Evolutionary conservation across 495 filamentous ascomycete species (phyloP).

Genomic region (Echria macrotheca): DNA sequence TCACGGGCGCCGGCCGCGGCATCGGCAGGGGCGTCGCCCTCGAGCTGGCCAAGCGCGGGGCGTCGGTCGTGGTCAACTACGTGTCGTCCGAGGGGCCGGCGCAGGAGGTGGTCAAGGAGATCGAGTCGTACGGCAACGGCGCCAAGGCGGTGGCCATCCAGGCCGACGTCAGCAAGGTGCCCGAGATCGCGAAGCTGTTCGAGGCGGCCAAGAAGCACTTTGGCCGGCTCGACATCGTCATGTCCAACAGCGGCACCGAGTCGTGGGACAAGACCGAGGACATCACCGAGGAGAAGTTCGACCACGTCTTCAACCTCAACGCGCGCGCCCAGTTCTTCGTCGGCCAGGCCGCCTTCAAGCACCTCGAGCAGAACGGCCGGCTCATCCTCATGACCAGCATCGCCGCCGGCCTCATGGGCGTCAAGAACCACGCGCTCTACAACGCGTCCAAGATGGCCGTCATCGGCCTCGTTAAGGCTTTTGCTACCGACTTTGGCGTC

Average conservation of each 20-base stretch:
- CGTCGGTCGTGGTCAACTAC: slow-evolving; percentile 75
- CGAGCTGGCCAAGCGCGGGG: slow-evolving; percentile 67
- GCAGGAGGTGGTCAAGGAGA: slow-evolving; percentile 54
- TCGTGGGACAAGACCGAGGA: slow-evolving; percentile 60
- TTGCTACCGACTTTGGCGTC: slow-evolving; percentile 67
- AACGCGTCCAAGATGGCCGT: slow-evolving; percentile 72
- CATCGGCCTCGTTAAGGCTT: slow-evolving; percentile 70
- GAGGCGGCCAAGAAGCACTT: slow-evolving; percentile 56
- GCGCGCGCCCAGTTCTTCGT: slow-evolving; percentile 79
- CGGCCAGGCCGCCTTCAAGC: slow-evolving; percentile 66
- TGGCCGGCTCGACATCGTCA: slow-evolving; percentile 70
- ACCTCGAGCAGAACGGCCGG: slow-evolving; percentile 61
- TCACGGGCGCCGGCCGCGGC: slow-evolving; percentile 68
- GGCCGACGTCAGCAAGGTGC: slow-evolving; percentile 65
- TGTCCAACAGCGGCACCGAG: slow-evolving; percentile 63
- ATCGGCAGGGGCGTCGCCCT: slow-evolving; percentile 72
- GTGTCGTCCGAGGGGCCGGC: slow-evolving; percentile 56
- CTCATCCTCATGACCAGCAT: slow-evolving; percentile 59
- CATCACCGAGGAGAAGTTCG: slow-evolving; percentile 68
- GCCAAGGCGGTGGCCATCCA: slow-evolving; percentile 63
- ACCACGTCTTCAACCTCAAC: slow-evolving; percentile 72
- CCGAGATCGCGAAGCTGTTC: slow-evolving; percentile 61
- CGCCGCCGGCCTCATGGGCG: slow-evolving; percentile 49
- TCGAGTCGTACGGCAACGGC: slow-evolving; percentile 36
- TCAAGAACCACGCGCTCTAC: slow-evolving; percentile 70